Conservation (phyloP, 805 yeast genomes). For the Saccharomycopsis fodiens region DNA sequence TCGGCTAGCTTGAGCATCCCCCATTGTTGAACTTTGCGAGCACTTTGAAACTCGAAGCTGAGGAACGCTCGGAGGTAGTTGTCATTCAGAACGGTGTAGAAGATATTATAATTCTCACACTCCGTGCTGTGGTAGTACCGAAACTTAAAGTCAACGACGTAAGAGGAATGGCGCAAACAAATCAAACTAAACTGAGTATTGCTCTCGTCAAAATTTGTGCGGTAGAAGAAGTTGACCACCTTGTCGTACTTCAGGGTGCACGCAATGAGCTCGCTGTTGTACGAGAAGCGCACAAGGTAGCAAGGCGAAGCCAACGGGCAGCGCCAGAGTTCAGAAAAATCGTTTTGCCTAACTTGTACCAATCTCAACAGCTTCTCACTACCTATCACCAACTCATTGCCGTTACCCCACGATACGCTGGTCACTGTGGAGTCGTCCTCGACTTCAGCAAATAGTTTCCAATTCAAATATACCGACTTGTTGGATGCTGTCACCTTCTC, state of each 20-base stretch:
- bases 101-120: conserved; percentile 37
- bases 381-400: conserved; percentile 54
- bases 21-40: conserved; percentile 50
- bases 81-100: conserved; percentile 63
- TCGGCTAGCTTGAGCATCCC: conserved; percentile 34
- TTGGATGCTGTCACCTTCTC: conserved; percentile 1
- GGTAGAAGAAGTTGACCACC: conserved; percentile 70
- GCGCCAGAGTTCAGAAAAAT: conserved; percentile 36
- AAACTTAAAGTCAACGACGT: conserved; percentile 39
- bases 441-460: conserved; percentile 34
- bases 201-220: conserved; percentile 60
- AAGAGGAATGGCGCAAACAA: conserved; percentile 57
- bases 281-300: conserved; percentile 48
- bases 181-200: conserved; percentile 60
- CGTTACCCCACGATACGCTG: conserved; percentile 47
- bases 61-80: conserved; percentile 61
- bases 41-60: conserved; percentile 52
- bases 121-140: conserved; percentile 11
- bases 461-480: conserved; percentile 32
- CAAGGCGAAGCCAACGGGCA: conserved; percentile 56
- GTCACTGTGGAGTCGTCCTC: conserved; percentile 31
- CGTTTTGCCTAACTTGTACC: conserved; percentile 33
- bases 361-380: conserved; percentile 42
- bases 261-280: conserved; percentile 62
- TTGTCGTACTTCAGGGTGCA: conserved; percentile 55